Evolutionary conservation across 2,329 filamentous ascomycete genomes (phyloP), one percentile per base, ranked within the genome.

Genomic region (Aspergillus fructus): DNA sequence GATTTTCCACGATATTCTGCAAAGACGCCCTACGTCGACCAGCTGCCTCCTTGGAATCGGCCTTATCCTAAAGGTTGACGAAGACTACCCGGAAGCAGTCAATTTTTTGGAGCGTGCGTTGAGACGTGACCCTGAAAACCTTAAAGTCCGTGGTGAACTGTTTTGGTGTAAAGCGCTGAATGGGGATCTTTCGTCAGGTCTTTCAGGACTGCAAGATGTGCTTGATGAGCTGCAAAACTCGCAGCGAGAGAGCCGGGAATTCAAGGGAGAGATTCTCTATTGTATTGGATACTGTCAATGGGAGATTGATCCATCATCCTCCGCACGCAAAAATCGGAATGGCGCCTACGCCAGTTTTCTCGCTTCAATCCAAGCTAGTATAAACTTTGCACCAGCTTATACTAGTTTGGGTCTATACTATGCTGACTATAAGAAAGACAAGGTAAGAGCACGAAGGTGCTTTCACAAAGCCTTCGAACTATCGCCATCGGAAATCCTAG

Each of bases 401-500:
- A 96, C 93, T 0, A 92, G 87, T 62, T 83, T 99, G 4, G 94
- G 94, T 15, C 80, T 93, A 7, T 99, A 89, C 76, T 99, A 97
- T 69, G 86, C 88, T 5, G 93, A 97, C 68, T 97, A 97, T 69
- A 89, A 85, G 55, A 91, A 88, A 63, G 94, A 97, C 73, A 91
- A 87, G 74, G 89, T 88, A 67, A 83, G 96, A 68, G 91, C 93
- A 8, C 84, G 90, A n/a, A 88, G 90, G 62, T 97, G 93, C 71
- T 97, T 97, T 68, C 91, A 97, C 67, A 97, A 97, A 71, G 94
- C 94, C 0, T 90, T 99, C 49, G 94, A 99, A 72, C 78, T 99
- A 3, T 99, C 94, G 0, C 79, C 91, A 0, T 88, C 90, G 0
- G 94, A 99, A 70, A 85, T 96, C 1, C 82, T 89, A 64, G 91